Evolutionary conservation across 2,329 filamentous ascomycete species (phyloP), one percentile per base, ranked within the genome.

Genomic region (Fusarium hainanense): DNA sequence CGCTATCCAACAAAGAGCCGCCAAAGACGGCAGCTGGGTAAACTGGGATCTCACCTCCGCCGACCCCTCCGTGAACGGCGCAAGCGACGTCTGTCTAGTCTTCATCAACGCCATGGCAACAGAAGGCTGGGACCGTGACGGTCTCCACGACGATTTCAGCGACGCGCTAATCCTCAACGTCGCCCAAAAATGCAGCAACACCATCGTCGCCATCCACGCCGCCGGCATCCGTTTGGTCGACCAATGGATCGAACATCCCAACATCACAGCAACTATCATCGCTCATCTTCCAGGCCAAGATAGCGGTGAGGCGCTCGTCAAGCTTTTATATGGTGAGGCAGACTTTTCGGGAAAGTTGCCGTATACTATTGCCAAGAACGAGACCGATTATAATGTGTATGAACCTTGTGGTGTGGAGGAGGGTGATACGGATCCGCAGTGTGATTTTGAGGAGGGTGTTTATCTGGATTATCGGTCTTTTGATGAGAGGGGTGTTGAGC

Each of bases 61-160:
- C 18, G 59, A 79, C 9, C 77, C 77, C 0, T 74, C 74, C 6
- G 79, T 82, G 16, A 81, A 82, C n/a, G 75, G 71, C 4, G 79
- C 80, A 6, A 75, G 75, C 2, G 85, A 90, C 4, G 88, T 92
- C 49, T 52, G 97, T 91, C 75, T 98, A 42, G 93, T 96, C 2
- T 97, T 97, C 77, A 91, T 90, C 58, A 97, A 92, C 76, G 87
- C 85, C 34, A 93, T 94, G 76, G 88, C 91, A 1, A 92, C 92
- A 0, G 94, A 97, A 79, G 92, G 92, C 0, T 93, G 87, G 78
- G 86, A 93, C 66, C 85, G 89, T 42, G 81, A 87, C 0, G 86
- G 87, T 13, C 85, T 96, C 23, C 86, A 88, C 50, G 92, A 97
- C 74, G 91, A 90, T 68, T 87, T 87, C 41, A 89, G 87, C 61